A percentile compares a stretch with the other conserved stretches of the same genome.
These are phyloP conservation scores for Lotus japonicus DNA, from an alignment of 306 rosid genomes.

Conservation along the genomic window DNA sequence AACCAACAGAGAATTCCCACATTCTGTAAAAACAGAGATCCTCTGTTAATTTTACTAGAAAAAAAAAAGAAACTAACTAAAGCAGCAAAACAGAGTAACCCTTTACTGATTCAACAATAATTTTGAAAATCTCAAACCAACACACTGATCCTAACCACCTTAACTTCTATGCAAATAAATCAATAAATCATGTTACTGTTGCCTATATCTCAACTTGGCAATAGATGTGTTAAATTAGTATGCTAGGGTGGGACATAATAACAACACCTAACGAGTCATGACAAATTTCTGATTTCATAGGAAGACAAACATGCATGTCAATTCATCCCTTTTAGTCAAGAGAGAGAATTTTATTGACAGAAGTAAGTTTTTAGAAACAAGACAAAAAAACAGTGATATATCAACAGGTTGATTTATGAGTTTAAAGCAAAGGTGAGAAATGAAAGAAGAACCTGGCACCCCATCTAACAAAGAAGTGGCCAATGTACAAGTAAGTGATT, in stretches of 20 bases:
- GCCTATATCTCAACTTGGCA: too few relatives aligned
- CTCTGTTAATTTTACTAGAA: background rate
- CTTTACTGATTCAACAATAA: background rate
- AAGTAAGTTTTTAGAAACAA: background rate
- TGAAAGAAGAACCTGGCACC: slow-evolving; percentile 53
- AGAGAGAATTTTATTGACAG: background rate
- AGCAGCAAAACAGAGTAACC: background rate
- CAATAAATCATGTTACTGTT: too few relatives aligned
- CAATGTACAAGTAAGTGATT: slow-evolving; percentile 46
- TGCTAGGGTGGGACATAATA: too few relatives aligned
- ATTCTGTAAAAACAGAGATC: slow-evolving; percentile 38
- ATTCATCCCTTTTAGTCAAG: too few relatives aligned
- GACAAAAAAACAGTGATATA: too few relatives aligned
- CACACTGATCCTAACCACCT: background rate
- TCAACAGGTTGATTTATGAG: too few relatives aligned
- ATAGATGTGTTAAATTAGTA: too few relatives aligned
- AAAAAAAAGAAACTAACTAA: background rate
- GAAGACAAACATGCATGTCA: too few relatives aligned
- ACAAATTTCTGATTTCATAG: too few relatives aligned
- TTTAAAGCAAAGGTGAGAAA: background rate
- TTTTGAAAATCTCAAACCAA: slow-evolving; percentile 3
- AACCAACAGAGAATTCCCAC: slow-evolving; percentile 98
- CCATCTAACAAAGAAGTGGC: slow-evolving; percentile 78
- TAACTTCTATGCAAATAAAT: background rate
- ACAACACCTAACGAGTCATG: too few relatives aligned